Evolutionary conservation across 345 rosid species (phyloP).

Genomic region (Linum usitatissimum): DNA sequence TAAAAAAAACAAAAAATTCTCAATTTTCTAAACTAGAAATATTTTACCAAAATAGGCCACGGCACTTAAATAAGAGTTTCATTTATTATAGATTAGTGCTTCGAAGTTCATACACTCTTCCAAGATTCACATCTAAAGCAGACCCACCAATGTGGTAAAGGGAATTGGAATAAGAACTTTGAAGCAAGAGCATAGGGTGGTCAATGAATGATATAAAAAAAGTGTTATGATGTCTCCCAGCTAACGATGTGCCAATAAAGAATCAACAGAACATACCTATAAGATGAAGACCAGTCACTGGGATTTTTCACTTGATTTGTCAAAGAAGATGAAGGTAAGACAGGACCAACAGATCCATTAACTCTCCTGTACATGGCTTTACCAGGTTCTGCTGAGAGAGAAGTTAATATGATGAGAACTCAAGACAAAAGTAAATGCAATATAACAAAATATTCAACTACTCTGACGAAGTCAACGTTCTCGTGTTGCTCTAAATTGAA

Average conservation of each 20-base stretch:
- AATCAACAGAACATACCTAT: slow-evolving; percentile 23
- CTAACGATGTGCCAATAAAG: background rate
- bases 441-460: slow-evolving; percentile 11
- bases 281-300: slow-evolving; percentile 20
- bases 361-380: slow-evolving; percentile 26
- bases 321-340: slow-evolving; percentile 17
- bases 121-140: background rate
- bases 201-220: background rate
- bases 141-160: background rate
- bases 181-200: background rate
- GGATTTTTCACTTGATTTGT: slow-evolving; percentile 12
- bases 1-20: no score
- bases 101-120: background rate
- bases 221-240: background rate
- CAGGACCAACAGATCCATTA: slow-evolving; percentile 17
- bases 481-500: slow-evolving; percentile 6
- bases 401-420: slow-evolving; percentile 16
- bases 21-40: background rate
- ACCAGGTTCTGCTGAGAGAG: slow-evolving; percentile 25
- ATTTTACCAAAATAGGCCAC: background rate
- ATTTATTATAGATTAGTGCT: background rate
- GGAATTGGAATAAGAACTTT: background rate
- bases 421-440: slow-evolving; percentile 6
- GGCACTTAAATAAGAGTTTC: background rate
- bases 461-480: background rate